Percentiles rank a stretch among this genome's conserved stretches.
phyloP scores from a whole-genome alignment of 192 early-diverging fungal species.

The Coemansia sp. region DNA sequence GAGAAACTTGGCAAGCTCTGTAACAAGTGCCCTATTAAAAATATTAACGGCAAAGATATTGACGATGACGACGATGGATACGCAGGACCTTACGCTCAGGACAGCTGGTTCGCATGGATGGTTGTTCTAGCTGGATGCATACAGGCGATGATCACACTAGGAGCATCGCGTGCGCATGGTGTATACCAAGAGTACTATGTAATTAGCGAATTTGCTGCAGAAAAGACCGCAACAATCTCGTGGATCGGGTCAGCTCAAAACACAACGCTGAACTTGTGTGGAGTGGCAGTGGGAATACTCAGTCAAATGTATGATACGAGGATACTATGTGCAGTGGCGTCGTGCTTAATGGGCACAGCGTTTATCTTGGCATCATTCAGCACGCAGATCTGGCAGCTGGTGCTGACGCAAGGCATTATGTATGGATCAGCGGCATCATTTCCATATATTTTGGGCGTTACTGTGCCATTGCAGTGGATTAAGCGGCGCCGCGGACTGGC shows the following conservation, averaged over 20 bases:
- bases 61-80: neutral
- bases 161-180: conserved; percentile 46
- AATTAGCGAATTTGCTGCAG: conserved; percentile 26
- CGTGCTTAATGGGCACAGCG: conserved; percentile 29
- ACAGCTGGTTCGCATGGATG: conserved; percentile 44
- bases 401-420: conserved; percentile 53
- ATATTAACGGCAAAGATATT: neutral
- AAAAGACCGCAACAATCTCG: conserved; percentile 31
- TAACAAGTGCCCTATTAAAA: neutral
- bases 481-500: conserved; percentile 37
- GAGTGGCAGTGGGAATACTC: conserved; percentile 44
- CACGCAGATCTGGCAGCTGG: conserved; percentile 57
- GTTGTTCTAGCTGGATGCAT: conserved; percentile 45
- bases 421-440: conserved; percentile 47
- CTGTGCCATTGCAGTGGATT: conserved; percentile 49
- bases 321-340: conserved; percentile 25
- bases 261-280: conserved; percentile 46
- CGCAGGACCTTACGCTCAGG: conserved; percentile 6
- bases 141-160: conserved; percentile 46
- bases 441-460: conserved; percentile 50
- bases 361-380: conserved; percentile 56
- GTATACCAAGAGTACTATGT: conserved; percentile 55
- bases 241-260: conserved; percentile 56
- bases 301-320: conserved; percentile 37
- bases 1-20: neutral